These are phyloP conservation scores for Fusarium abutilonis DNA, from an alignment of 2,329 filamentous ascomycete genomes.

Conservation along the genomic window DNA sequence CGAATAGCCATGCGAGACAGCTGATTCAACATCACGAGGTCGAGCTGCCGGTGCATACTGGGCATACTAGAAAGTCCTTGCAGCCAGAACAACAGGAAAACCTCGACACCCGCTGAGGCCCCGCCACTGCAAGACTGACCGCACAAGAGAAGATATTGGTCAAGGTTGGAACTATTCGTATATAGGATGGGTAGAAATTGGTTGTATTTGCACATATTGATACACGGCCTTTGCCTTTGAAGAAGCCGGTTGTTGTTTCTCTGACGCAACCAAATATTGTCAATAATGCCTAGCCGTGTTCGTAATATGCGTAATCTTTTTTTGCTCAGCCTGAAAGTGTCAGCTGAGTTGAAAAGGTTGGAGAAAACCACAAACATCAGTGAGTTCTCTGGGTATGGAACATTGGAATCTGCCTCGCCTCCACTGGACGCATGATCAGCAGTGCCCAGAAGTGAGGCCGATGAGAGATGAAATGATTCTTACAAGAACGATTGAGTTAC, in stretches of 20 bases:
- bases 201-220: no score
- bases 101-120: not conserved
- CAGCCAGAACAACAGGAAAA: not conserved
- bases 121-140: no score
- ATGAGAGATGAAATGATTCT: not conserved
- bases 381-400: slow-evolving; percentile 1
- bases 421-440: not conserved
- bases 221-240: no score
- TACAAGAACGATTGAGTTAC: not conserved
- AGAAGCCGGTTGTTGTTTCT: not conserved
- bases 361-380: slow-evolving; percentile 3
- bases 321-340: not conserved
- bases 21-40: not conserved
- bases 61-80: not conserved
- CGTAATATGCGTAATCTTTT: not conserved
- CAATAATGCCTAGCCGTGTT: slow-evolving; percentile 1
- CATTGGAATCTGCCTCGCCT: slow-evolving; percentile 14
- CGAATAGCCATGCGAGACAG: not conserved
- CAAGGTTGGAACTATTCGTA: no score
- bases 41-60: not conserved
- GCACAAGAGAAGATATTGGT: not conserved
- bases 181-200: no score
- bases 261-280: not conserved
- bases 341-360: not conserved
- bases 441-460: not conserved